These are phyloP conservation scores for Ceratobasidium papillatum DNA, from an alignment of 1,284 basidiomycete species.

Conservation along the genomic window DNA sequence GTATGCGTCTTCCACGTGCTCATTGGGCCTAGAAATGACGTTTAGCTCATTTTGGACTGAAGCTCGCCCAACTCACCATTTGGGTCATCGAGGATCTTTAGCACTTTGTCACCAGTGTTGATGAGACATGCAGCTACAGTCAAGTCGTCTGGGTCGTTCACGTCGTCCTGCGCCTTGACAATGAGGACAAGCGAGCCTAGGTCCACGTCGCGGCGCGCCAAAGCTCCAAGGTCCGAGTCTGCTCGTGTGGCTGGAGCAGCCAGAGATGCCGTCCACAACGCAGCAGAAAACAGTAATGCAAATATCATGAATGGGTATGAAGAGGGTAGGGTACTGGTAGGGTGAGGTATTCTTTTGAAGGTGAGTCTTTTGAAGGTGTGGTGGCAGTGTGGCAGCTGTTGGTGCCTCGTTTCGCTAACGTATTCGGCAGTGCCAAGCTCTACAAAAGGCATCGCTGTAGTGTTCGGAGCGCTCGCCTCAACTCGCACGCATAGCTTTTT, in stretches of 20 bases:
- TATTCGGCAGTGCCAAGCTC: background rate
- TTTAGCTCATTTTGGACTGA: background rate
- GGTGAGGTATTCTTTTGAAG: background rate
- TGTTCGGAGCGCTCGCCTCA: background rate
- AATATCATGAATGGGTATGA: constrained; percentile 1
- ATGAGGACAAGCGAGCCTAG: constrained; percentile 15
- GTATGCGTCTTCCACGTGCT: constrained; percentile 40
- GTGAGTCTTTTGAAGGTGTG: background rate
- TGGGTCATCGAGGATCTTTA: constrained; percentile 40
- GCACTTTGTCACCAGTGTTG: constrained; percentile 34
- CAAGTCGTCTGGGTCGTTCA: constrained; percentile 40
- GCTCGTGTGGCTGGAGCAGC: background rate
- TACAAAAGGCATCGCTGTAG: background rate
- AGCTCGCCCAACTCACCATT: constrained; percentile 19
- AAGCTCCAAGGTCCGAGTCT: background rate
- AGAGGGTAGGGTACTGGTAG: background rate
- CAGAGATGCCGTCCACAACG: constrained; percentile 2
- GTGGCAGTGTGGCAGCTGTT: constrained; percentile 10
- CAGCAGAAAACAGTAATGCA: background rate
- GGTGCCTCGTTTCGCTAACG: background rate
- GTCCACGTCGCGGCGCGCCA: constrained; percentile 23
- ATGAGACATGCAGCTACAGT: constrained; percentile 21
- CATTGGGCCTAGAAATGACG: constrained; percentile 14
- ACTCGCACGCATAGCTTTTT: background rate
- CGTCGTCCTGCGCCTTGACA: constrained; percentile 36